A percentile compares a stretch with the other conserved stretches of the same genome.
phyloP scores from a whole-genome alignment of 768 basidiomycete species.

The Xerocomus brunneocitrinus region DNA sequence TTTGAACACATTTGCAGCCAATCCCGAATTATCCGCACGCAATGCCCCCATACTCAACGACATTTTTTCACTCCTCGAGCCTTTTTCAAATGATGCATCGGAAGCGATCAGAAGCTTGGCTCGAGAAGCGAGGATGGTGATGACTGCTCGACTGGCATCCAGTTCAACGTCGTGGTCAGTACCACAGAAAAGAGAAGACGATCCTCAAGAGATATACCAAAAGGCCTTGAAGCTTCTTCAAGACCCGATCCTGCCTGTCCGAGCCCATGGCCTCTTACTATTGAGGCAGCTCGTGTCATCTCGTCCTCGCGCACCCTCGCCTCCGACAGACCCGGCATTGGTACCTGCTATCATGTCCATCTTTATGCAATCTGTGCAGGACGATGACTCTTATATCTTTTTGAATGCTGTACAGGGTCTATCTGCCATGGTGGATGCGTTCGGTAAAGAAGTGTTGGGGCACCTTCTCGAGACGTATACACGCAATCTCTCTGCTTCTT shows the following conservation, averaged over 20 bases:
- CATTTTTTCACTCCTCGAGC: constrained; percentile 63
- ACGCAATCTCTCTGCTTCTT: constrained; percentile 43
- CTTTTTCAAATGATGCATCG: constrained; percentile 45
- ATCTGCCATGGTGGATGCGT: constrained; percentile 74
- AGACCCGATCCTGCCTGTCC: constrained; percentile 89
- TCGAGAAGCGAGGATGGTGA: constrained; percentile 76
- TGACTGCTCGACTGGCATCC: constrained; percentile 75
- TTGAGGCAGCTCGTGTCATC: constrained; percentile 69
- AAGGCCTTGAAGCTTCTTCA: constrained; percentile 83
- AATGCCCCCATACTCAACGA: constrained; percentile 63
- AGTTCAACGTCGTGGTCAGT: constrained; percentile 36
- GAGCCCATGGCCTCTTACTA: constrained; percentile 85
- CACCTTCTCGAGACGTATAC: constrained; percentile 66
- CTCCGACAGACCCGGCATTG: constrained; percentile 53
- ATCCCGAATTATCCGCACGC: constrained; percentile 56
- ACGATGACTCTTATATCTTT: constrained; percentile 95
- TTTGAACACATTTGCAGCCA: constrained; percentile 28
- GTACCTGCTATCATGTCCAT: constrained; percentile 82
- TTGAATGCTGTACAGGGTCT: constrained; percentile 90
- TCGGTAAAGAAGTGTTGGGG: constrained; percentile 60
- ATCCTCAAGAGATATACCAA: constrained; percentile 68
- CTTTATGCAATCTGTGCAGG: constrained; percentile 79
- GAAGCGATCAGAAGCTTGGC: constrained; percentile 53
- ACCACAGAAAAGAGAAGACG: constrained; percentile 16
- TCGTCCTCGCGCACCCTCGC: constrained; percentile 14